Evolutionary conservation across 352 stramenopile species (phyloP), one percentile per base, ranked within the genome.

Genomic region (Pythium guiyangense): DNA sequence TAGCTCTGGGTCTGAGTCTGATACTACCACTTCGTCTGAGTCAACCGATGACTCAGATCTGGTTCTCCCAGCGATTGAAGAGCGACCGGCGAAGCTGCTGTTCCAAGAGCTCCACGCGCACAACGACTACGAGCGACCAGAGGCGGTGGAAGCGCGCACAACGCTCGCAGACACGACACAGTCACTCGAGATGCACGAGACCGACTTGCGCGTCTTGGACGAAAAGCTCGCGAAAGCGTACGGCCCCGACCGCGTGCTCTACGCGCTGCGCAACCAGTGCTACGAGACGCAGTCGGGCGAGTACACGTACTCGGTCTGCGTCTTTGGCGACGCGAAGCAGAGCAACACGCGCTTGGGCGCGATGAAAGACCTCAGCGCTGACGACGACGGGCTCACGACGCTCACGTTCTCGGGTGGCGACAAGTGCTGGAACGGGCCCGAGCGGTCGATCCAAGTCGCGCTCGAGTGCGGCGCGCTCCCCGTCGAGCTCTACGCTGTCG

Each of bases 351-450:
- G 76, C 26, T 50, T 97, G 14, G 89, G 89, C 37, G 43, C 69
- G 20, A 92, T 92, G 82, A 59, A 83, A 39, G 63, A 79, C 2
- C 62, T 76, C 6, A 34, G 56, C n/a, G n/a, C n/a, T 12, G 48
- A 31, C 43, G 37, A 47, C 49, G 60, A 61, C 26, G 55, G 12
- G 18, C 6, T 40, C 0, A 48, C 57, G 42, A 29, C n/a, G 29
- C 37, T 89, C 8, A 78, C 65, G 61, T 96, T 92, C 60, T 77
- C 70, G 14, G 69, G 74, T 15, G 89, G 89, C 25, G 59, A 74
- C 40, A 88, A 79, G 54, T 97, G 89, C 69, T 97, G 88, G 88
- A 96, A 96, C 54, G 88, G 88, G 3, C 88, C 86, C 17, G 63
- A 84, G 12, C 78, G 88, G 37, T 96, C 84, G 29, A 57, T 97